Evolutionary conservation across 1,284 basidiomycete genomes (phyloP).

Genomic region (Austroboletus niveus): DNA sequence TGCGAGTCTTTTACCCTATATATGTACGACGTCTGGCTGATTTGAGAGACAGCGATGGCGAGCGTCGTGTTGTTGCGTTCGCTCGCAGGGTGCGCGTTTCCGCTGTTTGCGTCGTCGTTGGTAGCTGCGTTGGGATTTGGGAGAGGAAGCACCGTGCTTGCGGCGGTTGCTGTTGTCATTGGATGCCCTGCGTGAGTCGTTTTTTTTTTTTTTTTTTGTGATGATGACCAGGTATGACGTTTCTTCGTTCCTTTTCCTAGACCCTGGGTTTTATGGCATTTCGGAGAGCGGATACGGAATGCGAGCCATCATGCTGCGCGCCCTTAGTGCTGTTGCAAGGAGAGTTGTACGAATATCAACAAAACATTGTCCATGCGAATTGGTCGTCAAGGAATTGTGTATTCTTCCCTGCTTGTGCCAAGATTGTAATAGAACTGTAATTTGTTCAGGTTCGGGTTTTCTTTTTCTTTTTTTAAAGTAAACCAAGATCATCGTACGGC

Average conservation of each 20-base stretch:
- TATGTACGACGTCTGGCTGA: background rate
- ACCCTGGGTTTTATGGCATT: slow-evolving; percentile 26
- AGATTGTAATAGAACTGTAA: too few relatives aligned
- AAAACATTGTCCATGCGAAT: too few relatives aligned
- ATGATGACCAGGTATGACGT: slow-evolving; percentile 2
- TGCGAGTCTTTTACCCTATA: slow-evolving; percentile 18
- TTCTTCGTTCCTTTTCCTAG: slow-evolving; percentile 3
- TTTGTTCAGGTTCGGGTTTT: too few relatives aligned
- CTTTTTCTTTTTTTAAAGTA: too few relatives aligned
- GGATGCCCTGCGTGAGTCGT: slow-evolving; percentile 61
- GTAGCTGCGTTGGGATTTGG: slow-evolving; percentile 62
- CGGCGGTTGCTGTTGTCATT: slow-evolving; percentile 50
- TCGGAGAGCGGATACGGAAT: slow-evolving; percentile 25
- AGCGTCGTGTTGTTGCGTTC: slow-evolving; percentile 58
- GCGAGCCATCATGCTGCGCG: slow-evolving; percentile 14
- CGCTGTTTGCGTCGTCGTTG: slow-evolving; percentile 66
- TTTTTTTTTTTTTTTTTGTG: too few relatives aligned
- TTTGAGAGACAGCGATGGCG: slow-evolving; percentile 46
- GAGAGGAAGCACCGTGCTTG: slow-evolving; percentile 62
- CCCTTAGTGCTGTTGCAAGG: too few relatives aligned
- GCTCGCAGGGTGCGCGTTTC: slow-evolving; percentile 64
- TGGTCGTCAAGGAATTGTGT: too few relatives aligned
- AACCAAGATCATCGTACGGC: too few relatives aligned
- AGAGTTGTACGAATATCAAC: too few relatives aligned
- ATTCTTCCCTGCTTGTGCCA: too few relatives aligned